phyloP scores from a whole-genome alignment of 2,329 filamentous ascomycete genomes.

The Penicillium sp. region DNA sequence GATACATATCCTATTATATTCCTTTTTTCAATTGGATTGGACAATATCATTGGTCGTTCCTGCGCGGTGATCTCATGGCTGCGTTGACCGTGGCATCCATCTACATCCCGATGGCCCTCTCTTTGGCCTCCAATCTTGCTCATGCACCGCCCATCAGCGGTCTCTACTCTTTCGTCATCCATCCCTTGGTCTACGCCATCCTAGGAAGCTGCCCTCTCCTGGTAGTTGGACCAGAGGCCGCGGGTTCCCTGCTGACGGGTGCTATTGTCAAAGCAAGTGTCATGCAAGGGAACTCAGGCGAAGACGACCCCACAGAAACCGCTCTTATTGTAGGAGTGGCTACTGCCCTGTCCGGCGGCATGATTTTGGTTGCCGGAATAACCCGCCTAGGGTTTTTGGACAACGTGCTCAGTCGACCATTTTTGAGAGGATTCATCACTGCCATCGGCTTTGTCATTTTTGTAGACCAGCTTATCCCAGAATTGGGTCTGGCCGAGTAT shows the following conservation, averaged over 20 bases:
- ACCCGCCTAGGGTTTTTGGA: slow-evolving; percentile 88
- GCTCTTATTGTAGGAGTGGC: slow-evolving; percentile 85
- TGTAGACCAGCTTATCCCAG: slow-evolving; percentile 89
- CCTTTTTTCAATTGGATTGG: slow-evolving; percentile 87
- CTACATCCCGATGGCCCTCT: slow-evolving; percentile 96
- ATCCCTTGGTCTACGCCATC: slow-evolving; percentile 85
- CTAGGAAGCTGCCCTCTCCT: slow-evolving; percentile 90
- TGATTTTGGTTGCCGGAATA: slow-evolving; percentile 83
- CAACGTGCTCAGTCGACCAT: slow-evolving; percentile 88
- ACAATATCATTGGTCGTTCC: slow-evolving; percentile 78
- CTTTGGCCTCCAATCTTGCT: slow-evolving; percentile 85
- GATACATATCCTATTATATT: slow-evolving; percentile 90
- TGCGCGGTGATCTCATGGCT: slow-evolving; percentile 82
- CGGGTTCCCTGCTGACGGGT: slow-evolving; percentile 85
- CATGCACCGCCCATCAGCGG: slow-evolving; percentile 93
- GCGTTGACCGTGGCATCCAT: slow-evolving; percentile 97
- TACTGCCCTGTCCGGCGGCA: slow-evolving; percentile 80
- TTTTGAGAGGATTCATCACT: slow-evolving; percentile 92
- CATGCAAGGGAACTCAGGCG: slow-evolving; percentile 62
- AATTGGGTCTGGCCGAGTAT: slow-evolving; percentile 71
- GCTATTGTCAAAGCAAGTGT: slow-evolving; percentile 79
- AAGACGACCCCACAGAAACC: slow-evolving; percentile 69
- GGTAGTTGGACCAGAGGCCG: slow-evolving; percentile 92
- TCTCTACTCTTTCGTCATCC: slow-evolving; percentile 90
- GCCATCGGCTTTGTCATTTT: slow-evolving; percentile 96